These are phyloP conservation scores for Hymenoscyphus fraxineus DNA, from an alignment of 2,329 filamentous ascomycete species.

Conservation along the genomic window DNA sequence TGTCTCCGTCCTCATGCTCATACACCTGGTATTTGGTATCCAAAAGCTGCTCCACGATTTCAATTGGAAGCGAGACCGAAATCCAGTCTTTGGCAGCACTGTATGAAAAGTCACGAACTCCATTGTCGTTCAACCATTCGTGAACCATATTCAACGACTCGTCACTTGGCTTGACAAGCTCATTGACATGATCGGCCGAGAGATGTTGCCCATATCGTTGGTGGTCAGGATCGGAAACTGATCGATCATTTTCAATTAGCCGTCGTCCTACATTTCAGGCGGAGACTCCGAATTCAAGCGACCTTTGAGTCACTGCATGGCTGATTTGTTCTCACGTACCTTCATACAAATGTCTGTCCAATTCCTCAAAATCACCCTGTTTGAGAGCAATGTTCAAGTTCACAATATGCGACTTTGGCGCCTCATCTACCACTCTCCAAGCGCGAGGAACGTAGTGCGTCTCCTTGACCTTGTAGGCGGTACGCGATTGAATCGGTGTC, in stretches of 20 bases:
- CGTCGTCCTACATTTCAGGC: background rate
- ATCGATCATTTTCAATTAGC: background rate
- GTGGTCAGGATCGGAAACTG: constrained; percentile 51
- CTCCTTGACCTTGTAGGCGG: constrained; percentile 52
- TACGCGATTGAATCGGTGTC: constrained; percentile 37
- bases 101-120: constrained; percentile 41
- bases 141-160: constrained; percentile 50
- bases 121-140: constrained; percentile 54
- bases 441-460: constrained; percentile 47
- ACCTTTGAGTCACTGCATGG: background rate
- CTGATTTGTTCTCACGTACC: constrained; percentile 34
- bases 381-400: constrained; percentile 56
- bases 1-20: constrained; percentile 32
- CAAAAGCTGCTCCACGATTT: constrained; percentile 40
- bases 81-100: constrained; percentile 56
- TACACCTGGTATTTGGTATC: constrained; percentile 37
- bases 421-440: constrained; percentile 47
- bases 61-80: constrained; percentile 42
- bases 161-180: constrained; percentile 49
- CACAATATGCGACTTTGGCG: constrained; percentile 46
- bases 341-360: constrained; percentile 53
- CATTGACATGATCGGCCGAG: constrained; percentile 46
- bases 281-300: background rate
- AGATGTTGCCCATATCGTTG: constrained; percentile 53
- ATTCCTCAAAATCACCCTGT: constrained; percentile 51